phyloP scores from a whole-genome alignment of 2,329 filamentous ascomycete genomes.

The Fusarium newnesense region DNA sequence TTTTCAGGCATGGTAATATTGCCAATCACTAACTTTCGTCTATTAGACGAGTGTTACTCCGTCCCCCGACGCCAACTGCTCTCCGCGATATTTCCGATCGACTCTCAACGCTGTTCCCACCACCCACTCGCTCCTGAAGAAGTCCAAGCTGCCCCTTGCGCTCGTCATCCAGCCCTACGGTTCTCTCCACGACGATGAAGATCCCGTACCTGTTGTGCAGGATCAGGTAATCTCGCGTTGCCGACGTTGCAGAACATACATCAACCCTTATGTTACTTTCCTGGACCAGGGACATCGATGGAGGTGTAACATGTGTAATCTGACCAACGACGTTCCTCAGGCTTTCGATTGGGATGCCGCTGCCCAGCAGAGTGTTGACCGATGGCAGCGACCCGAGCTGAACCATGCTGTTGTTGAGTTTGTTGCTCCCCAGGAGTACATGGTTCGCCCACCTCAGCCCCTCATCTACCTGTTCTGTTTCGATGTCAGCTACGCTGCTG shows the following conservation, averaged over 20 bases:
- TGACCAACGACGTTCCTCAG: constrained; percentile 99
- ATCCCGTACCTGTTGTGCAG: constrained; percentile 89
- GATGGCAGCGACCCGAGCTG: constrained; percentile 91
- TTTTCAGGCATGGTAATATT: not conserved
- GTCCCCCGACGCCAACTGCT: constrained; percentile 90
- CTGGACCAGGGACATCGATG: constrained; percentile 96
- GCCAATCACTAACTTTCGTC: constrained; percentile 51
- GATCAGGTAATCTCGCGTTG: constrained; percentile 98
- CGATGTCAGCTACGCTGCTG: constrained; percentile 90
- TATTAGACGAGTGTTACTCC: constrained; percentile 85
- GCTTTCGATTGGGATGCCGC: constrained; percentile 98
- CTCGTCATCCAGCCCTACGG: constrained; percentile 97
- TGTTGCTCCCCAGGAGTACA: constrained; percentile 98
- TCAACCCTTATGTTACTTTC: constrained; percentile 97
- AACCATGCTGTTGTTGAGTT: constrained; percentile 99
- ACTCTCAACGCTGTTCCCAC: constrained; percentile 95
- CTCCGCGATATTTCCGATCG: constrained; percentile 92
- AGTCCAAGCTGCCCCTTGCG: constrained; percentile 94
- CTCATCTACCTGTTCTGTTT: constrained; percentile 96
- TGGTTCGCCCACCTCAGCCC: constrained; percentile 96
- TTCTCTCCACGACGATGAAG: constrained; percentile 91
- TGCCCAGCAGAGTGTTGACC: constrained; percentile 88
- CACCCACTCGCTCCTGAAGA: constrained; percentile 92
- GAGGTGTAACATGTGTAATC: constrained; percentile 99
- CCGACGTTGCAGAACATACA: constrained; percentile 94